Base-by-base conservation (phyloP, 768 basidiomycete genomes). In the Lactifluus piperatus region DNA sequence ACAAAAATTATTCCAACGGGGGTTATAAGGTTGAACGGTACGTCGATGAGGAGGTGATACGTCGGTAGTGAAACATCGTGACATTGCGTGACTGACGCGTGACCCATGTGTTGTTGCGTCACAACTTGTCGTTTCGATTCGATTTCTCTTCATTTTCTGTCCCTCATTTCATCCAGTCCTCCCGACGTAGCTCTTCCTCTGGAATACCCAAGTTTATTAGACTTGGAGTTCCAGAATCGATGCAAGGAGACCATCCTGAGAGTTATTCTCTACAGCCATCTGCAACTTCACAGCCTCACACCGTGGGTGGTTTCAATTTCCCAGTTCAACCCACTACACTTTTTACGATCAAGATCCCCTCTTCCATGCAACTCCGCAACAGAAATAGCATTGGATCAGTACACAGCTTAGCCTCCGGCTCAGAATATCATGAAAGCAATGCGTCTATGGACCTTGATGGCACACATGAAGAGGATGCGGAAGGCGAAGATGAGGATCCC, bases 381-480 rank as follows among this genome's bases (percentile, higher is more conserved):
- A 52, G 55, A 51, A 54, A 39, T 45, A 64, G 58, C 24, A 43
- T 56, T n/a, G 58, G 56, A 14, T 59, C 62, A 32, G 34, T 55
- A 4, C 64, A 62, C 32, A 71, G 69, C 51, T 24, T 48, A 9
- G 68, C 68, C 9, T 73, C 72, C 4, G 71, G 72, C 36, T 73
- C 72, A 32, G 71, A 71, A 37, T 73, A 73, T 53, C 66, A 70
- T 60, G 68, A 67, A 50, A 72, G 71, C 58, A 68, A 68, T 49
- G 67, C 64, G 24, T 68, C 70, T 13, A 67, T 68, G 65, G 68
- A 71, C 26, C 64, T 66, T n/a, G 72, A 73, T 37, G 67, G 64
- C 26, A 58, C 56, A n/a, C 57, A 56, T 16, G 62, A 59, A 10
- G 64, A 67, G 51, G 65, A 65, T 22, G 65, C 61, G 30, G 62